phyloP scores from a whole-genome alignment of 345 rosid species.

The Salix purpurea region DNA sequence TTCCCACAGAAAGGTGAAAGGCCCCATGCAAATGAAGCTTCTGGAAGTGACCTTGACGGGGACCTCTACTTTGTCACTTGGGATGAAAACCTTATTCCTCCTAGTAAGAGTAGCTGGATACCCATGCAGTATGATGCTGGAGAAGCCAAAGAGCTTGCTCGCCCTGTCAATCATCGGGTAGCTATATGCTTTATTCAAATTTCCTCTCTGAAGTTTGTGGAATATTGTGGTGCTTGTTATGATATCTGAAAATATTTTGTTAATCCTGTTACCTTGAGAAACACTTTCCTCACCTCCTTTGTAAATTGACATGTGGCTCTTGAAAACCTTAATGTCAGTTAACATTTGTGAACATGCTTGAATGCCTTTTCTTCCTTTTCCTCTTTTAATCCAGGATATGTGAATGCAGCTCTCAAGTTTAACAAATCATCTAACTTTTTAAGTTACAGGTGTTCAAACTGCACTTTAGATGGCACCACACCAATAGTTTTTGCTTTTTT shows the following conservation, averaged over 20 bases:
- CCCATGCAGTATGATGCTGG: slow-evolving; percentile 68
- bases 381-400: neutral
- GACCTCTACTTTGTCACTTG: slow-evolving; percentile 87
- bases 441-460: neutral
- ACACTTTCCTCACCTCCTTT: neutral
- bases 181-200: slow-evolving; percentile 5
- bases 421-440: neutral
- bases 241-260: neutral
- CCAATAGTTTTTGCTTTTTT: neutral
- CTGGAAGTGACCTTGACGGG: slow-evolving; percentile 97
- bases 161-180: slow-evolving; percentile 63
- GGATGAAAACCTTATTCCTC: slow-evolving; percentile 87
- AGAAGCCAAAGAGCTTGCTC: slow-evolving; percentile 27
- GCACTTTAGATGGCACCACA: neutral
- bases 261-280: neutral
- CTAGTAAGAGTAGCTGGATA: slow-evolving; percentile 56
- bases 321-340: neutral
- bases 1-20: slow-evolving; percentile 90
- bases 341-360: neutral
- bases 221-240: neutral
- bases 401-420: neutral
- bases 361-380: neutral
- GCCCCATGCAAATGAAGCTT: slow-evolving; percentile 87
- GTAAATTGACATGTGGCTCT: too few species aligned
- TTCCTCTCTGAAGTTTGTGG: neutral